phyloP scores from a whole-genome alignment of 75 land plant genomes.

The Adiantum capillusveneris region DNA sequence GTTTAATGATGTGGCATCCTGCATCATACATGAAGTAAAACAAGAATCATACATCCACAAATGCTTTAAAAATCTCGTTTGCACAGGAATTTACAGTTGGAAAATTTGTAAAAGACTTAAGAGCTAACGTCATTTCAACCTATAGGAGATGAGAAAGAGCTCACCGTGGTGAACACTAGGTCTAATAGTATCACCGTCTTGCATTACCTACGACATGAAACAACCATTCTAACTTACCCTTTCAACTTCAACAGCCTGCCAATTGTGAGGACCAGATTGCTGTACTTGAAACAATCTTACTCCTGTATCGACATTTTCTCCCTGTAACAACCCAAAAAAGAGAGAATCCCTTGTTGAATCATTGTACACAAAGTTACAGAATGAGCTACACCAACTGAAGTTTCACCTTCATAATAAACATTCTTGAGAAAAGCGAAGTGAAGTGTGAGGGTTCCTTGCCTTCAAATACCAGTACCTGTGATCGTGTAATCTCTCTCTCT shows the following conservation, averaged over 20 bases:
- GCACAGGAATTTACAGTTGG: background rate
- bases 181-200: no score
- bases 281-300: constrained; percentile 74
- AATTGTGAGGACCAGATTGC: constrained; percentile 82
- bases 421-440: constrained; percentile 45
- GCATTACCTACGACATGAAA: no score
- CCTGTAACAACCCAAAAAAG: background rate
- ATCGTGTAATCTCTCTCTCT: background rate
- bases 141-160: background rate
- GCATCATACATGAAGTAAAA: constrained; percentile 18
- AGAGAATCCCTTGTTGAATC: no score
- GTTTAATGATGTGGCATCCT: constrained; percentile 58
- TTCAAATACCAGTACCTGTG: constrained; percentile 53
- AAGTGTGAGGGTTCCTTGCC: constrained; percentile 68
- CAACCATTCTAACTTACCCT: constrained; percentile 30
- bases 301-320: constrained; percentile 66
- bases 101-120: background rate
- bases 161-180: no score
- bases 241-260: constrained; percentile 94
- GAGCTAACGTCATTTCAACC: background rate
- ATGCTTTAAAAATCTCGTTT: no score
- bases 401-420: constrained; percentile 54
- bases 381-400: no score
- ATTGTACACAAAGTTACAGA: no score
- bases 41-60: background rate